Conservation (phyloP, 306 rosid species). For the Abrus pulchellus region DNA sequence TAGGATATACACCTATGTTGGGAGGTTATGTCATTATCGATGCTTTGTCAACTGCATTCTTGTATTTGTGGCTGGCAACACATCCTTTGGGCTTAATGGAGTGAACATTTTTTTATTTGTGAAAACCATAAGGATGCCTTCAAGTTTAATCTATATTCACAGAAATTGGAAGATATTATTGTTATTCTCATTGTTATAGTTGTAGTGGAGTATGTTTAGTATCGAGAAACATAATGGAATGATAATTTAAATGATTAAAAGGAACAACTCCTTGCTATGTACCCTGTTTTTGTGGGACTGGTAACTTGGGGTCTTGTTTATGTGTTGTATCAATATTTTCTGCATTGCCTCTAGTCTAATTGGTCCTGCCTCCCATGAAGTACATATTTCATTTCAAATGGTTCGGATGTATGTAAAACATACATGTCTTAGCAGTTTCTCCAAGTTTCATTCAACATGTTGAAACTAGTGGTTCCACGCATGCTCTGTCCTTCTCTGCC, state of each 20-base stretch:
- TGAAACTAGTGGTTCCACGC: conserved; percentile 16
- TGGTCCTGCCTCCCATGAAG: conserved; percentile 18
- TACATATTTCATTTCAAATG: conserved; percentile 8
- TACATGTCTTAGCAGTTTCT: conserved; percentile 18
- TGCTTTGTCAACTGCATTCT: conserved; percentile 19
- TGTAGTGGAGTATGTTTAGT: conserved; percentile 6
- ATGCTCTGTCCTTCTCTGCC: background rate
- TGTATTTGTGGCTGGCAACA: conserved; percentile 22
- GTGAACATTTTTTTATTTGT: background rate
- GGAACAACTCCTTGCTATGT: conserved; percentile 1
- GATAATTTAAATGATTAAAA: conserved; percentile 21
- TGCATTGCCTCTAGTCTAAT: conserved; percentile 37
- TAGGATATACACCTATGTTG: background rate
- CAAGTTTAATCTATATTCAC: background rate
- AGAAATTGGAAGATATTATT: conserved; percentile 3
- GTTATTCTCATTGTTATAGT: conserved; percentile 2
- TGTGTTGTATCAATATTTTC: conserved; percentile 17
- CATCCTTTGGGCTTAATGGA: conserved; percentile 5
- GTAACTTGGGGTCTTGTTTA: conserved; percentile 9
- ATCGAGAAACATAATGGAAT: conserved; percentile 7
- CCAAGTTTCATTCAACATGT: conserved; percentile 6
- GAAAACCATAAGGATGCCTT: background rate
- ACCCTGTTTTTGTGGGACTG: conserved; percentile 6
- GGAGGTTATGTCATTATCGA: conserved; percentile 10
- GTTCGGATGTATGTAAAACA: conserved; percentile 11